phyloP scores from a whole-genome alignment of 2,329 filamentous ascomycete genomes.

The Aspergillus flavus region DNA sequence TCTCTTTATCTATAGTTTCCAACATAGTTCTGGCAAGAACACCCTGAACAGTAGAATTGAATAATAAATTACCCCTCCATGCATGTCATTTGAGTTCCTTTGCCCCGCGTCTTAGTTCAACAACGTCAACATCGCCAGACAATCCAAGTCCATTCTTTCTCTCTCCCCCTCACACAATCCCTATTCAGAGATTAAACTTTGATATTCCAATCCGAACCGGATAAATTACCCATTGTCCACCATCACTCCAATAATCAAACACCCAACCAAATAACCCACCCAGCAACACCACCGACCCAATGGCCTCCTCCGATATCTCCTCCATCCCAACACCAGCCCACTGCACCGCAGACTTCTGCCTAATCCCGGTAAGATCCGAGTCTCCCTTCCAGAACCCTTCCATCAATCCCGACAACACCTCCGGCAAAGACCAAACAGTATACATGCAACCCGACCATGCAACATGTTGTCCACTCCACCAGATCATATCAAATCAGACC shows the following conservation, averaged over 20 bases:
- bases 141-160: neutral
- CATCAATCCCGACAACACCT: neutral
- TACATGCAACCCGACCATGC: neutral
- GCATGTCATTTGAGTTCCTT: neutral
- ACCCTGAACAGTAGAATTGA: neutral
- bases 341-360: conserved; percentile 88
- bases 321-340: conserved; percentile 64
- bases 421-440: neutral
- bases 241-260: too few relatives aligned
- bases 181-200: neutral
- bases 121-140: neutral
- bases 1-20: too few relatives aligned
- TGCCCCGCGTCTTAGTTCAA: conserved; percentile 1
- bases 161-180: neutral
- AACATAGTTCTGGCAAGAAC: too few relatives aligned
- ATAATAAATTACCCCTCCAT: neutral
- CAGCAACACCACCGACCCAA: conserved; percentile 7
- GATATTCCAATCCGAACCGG: neutral
- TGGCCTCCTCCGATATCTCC: conserved; percentile 25
- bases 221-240: neutral
- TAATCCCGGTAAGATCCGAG: conserved; percentile 68
- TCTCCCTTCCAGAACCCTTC: neutral
- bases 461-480: neutral
- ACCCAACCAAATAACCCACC: neutral
- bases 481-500: neutral